Evolutionary conservation across 176 grass and related monocot species (phyloP).

Genomic region (Zoysia japonica): DNA sequence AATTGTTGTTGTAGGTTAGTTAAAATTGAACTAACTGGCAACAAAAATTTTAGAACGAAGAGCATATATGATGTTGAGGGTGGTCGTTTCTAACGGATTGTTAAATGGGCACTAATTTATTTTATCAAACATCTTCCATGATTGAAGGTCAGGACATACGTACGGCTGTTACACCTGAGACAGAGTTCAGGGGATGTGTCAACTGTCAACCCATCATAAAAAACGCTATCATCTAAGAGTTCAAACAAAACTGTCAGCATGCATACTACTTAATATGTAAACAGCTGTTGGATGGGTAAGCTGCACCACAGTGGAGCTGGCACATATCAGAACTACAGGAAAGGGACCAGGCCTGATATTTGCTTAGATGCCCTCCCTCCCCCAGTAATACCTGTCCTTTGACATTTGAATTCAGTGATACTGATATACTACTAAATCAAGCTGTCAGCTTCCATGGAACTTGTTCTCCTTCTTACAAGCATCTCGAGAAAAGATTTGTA

Average conservation of each 20-base stretch:
- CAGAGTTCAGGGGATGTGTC: background rate
- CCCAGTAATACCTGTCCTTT: background rate
- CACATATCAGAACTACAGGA: background rate
- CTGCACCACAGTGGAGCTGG: background rate
- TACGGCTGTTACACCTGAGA: background rate
- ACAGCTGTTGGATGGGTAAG: background rate
- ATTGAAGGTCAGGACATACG: background rate
- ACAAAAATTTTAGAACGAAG: no score
- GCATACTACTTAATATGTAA: background rate
- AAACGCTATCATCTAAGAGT: background rate
- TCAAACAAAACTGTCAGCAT: background rate
- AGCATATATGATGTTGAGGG: no score
- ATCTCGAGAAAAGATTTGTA: background rate
- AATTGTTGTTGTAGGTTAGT: no score
- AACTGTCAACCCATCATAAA: background rate
- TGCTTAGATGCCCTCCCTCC: background rate
- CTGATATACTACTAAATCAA: background rate
- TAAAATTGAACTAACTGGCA: no score
- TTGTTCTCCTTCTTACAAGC: background rate
- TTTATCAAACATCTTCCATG: background rate
- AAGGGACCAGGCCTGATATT: background rate
- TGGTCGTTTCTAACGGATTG: no score
- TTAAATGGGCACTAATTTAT: background rate
- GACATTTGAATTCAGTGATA: background rate
- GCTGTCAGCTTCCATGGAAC: background rate